phyloP scores from a whole-genome alignment of 1,284 basidiomycete genomes.

The Termitomyces sp. region DNA sequence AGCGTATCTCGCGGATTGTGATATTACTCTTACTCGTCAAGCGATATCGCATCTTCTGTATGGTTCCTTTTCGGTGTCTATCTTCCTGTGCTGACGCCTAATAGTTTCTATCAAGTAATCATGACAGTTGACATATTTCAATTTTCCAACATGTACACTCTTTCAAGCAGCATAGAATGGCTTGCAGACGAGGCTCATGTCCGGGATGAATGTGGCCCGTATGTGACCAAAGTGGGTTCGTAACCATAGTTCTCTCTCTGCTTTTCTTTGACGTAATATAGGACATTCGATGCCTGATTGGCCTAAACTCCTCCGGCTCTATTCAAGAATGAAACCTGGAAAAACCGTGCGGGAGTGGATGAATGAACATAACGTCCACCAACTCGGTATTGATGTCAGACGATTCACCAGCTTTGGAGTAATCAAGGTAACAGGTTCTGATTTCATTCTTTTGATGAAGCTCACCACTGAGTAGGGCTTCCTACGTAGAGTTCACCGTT shows the following conservation, averaged over 20 bases:
- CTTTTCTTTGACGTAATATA: constrained; percentile 18
- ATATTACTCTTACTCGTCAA: constrained; percentile 77
- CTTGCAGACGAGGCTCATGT: constrained; percentile 81
- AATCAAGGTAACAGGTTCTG: constrained; percentile 66
- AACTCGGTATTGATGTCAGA: constrained; percentile 81
- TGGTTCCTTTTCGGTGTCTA: constrained; percentile 23
- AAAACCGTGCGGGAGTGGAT: constrained; percentile 89
- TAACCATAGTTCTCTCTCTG: not conserved
- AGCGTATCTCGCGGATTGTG: constrained; percentile 88
- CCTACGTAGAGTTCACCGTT: constrained; percentile 87
- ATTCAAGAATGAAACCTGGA: constrained; percentile 83
- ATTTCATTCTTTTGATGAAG: not conserved
- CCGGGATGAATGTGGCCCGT: constrained; percentile 83
- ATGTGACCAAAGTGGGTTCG: constrained; percentile 75
- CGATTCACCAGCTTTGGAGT: constrained; percentile 97
- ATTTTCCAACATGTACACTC: constrained; percentile 96
- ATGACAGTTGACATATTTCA: constrained; percentile 97
- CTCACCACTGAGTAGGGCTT: constrained; percentile 61
- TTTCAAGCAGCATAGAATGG: constrained; percentile 81
- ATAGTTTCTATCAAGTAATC: constrained; percentile 91
- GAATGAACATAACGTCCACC: constrained; percentile 67
- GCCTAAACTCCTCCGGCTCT: constrained; percentile 81
- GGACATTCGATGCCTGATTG: constrained; percentile 64
- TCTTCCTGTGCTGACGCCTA: not conserved
- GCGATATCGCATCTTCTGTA: constrained; percentile 92